phyloP scores from a whole-genome alignment of 176 grass and related monocot species.

The Oryza coarctata region DNA sequence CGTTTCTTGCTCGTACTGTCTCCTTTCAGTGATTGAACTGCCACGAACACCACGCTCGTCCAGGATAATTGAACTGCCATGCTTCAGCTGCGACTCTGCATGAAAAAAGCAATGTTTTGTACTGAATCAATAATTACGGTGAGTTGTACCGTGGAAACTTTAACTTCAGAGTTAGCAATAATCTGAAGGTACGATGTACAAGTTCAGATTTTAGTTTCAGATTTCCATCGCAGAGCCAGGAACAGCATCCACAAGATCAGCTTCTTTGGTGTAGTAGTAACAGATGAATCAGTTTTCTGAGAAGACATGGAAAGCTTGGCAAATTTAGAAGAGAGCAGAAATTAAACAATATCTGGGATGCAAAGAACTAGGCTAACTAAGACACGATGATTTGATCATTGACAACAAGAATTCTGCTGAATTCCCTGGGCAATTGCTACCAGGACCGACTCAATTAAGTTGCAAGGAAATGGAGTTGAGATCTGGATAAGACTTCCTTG shows the following conservation, averaged over 20 bases:
- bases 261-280: neutral
- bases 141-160: neutral
- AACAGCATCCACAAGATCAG: neutral
- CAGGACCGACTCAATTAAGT: neutral
- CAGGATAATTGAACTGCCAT: neutral
- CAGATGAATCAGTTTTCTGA: neutral
- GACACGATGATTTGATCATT: neutral
- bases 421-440: neutral
- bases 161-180: neutral
- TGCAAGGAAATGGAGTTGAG: slow-evolving; percentile 27
- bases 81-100: neutral
- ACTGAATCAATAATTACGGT: neutral
- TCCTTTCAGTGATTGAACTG: neutral
- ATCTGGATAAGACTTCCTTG: neutral
- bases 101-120: neutral
- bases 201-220: neutral
- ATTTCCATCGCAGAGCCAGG: neutral
- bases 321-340: neutral
- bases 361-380: neutral
- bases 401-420: neutral
- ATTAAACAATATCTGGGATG: neutral
- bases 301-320: neutral
- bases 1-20: neutral
- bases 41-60: neutral
- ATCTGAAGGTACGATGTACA: neutral